phyloP scores from a whole-genome alignment of 2,329 filamentous ascomycete genomes.

The Mycogone perniciosa region DNA sequence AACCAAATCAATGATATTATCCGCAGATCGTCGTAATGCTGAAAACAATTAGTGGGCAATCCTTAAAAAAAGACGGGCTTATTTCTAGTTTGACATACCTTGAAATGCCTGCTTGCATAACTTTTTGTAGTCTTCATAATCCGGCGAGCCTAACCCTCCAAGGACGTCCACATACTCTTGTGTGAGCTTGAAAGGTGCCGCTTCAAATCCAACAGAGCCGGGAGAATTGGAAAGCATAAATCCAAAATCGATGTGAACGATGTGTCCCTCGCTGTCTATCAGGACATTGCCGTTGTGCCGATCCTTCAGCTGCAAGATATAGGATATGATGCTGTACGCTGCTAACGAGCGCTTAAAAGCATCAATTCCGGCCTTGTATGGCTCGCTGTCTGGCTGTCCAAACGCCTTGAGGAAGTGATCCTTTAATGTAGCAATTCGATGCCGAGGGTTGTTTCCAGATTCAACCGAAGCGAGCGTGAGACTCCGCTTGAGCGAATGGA shows the following conservation, averaged over 20 bases:
- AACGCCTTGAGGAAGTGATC: slow-evolving; percentile 81
- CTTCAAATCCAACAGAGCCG: slow-evolving; percentile 77
- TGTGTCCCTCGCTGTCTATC: slow-evolving; percentile 79
- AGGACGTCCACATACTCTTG: slow-evolving; percentile 81
- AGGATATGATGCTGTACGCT: slow-evolving; percentile 79
- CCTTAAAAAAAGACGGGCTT: not conserved
- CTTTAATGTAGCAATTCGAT: slow-evolving; percentile 71
- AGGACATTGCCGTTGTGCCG: slow-evolving; percentile 82
- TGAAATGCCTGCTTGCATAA: slow-evolving; percentile 81
- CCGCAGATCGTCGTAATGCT: slow-evolving; percentile 71
- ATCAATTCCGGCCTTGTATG: slow-evolving; percentile 65
- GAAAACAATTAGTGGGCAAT: slow-evolving; percentile 12
- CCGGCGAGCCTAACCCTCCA: slow-evolving; percentile 62
- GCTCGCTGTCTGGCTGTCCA: slow-evolving; percentile 60
- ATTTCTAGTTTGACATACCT: slow-evolving; percentile 38
- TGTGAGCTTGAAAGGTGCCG: slow-evolving; percentile 79
- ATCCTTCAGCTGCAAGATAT: slow-evolving; percentile 78
- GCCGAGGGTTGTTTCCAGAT: slow-evolving; percentile 63
- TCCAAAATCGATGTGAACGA: slow-evolving; percentile 84
- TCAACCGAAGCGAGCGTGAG: slow-evolving; percentile 70
- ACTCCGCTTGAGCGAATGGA: slow-evolving; percentile 78
- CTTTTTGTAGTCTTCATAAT: slow-evolving; percentile 69
- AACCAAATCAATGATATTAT: slow-evolving; percentile 74
- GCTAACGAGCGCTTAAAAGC: slow-evolving; percentile 78
- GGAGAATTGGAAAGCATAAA: slow-evolving; percentile 87